Base-by-base conservation (phyloP, 2,329 filamentous ascomycete species). In the Cladosporium sp. region DNA sequence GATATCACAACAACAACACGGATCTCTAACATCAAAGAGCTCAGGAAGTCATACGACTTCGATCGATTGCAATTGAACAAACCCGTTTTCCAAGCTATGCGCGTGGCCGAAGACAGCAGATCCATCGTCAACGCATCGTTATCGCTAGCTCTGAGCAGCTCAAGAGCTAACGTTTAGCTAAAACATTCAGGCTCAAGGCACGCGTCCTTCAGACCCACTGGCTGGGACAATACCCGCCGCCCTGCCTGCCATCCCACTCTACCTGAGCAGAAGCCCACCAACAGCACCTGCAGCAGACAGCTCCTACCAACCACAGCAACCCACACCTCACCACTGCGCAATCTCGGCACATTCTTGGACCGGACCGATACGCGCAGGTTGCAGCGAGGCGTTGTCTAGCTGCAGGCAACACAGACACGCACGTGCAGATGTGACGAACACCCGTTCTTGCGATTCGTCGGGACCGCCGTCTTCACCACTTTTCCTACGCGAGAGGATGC, bases 301-400 rank as follows among this genome's bases (percentile, higher is more conserved):
- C 33, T 41, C 22, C 31, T 49, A 42, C 53, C 48, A 46, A 35
- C 50, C 41, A 43, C 22, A 22, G 19, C 48, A 14, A 19, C 31
- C 46, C 14, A 45, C 52, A 46, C 46, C 28, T 52, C 46, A 38
- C 52, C 42, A 51, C 33, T 43, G n/a, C 13, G 14, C 43, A 9
- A 16, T 10, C 22, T 45, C 35, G 41, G 41, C 38, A 18, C 31
- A 18, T 33, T 19, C 40, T 43, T 22, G 40, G 3, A 11, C 28
- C 38, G 46, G 46, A 14, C 46, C 46, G 46, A 49, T 49, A 35
- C 46, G 46, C 38, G 7, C 31, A 37, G 14, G 43, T 46, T 14
- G 32, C 43, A n/a, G 32, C 14, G 16, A 35, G 31, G 37, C 46
- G 28, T 50, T 50, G 18, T 50, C 48, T 50, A 50, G 40, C 32